Percentiles rank a stretch among this genome's conserved stretches.
phyloP scores from a whole-genome alignment of 2,329 filamentous ascomycete species.

The Graphilbum sp. region DNA sequence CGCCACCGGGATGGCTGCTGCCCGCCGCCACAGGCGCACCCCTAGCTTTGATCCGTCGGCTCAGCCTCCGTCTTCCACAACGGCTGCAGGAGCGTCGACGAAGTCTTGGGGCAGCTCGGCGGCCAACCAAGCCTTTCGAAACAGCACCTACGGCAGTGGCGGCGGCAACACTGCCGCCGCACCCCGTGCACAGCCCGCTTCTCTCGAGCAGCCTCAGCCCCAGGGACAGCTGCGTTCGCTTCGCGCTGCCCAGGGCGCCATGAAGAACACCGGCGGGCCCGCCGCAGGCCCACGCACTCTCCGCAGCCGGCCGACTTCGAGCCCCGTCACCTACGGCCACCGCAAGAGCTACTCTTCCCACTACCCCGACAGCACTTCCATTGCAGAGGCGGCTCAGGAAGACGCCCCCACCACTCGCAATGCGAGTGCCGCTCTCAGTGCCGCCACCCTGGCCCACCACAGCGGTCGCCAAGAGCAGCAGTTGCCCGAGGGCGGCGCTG shows the following conservation, averaged over 20 bases:
- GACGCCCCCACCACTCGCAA: background rate
- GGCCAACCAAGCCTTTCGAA: constrained; percentile 34
- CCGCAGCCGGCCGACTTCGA: constrained; percentile 45
- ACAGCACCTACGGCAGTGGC: constrained; percentile 15
- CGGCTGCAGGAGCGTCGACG: constrained; percentile 15
- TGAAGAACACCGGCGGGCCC: constrained; percentile 22
- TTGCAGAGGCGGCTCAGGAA: constrained; percentile 46
- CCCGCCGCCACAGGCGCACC: constrained; percentile 24
- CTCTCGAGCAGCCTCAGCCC: constrained; percentile 9
- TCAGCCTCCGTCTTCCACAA: constrained; percentile 41
- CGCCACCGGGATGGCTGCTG: constrained; percentile 9
- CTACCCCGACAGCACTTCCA: constrained; percentile 23
- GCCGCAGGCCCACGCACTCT: constrained; percentile 19
- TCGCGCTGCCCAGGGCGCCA: constrained; percentile 62
- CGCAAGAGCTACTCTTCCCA: constrained; percentile 15
- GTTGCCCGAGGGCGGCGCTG: constrained; percentile 43
- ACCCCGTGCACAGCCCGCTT: background rate
- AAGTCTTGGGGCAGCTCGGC: constrained; percentile 46
- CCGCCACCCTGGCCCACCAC: constrained; percentile 53
- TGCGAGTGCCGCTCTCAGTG: constrained; percentile 42
- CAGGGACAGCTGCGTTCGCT: constrained; percentile 45
- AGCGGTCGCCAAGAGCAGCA: constrained; percentile 19
- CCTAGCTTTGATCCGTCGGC: constrained; percentile 16
- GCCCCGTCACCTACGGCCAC: constrained; percentile 24
- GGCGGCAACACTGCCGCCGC: constrained; percentile 13